Conservation (phyloP, 73 alveolate genomes). For the Paramecium octaurelia region DNA sequence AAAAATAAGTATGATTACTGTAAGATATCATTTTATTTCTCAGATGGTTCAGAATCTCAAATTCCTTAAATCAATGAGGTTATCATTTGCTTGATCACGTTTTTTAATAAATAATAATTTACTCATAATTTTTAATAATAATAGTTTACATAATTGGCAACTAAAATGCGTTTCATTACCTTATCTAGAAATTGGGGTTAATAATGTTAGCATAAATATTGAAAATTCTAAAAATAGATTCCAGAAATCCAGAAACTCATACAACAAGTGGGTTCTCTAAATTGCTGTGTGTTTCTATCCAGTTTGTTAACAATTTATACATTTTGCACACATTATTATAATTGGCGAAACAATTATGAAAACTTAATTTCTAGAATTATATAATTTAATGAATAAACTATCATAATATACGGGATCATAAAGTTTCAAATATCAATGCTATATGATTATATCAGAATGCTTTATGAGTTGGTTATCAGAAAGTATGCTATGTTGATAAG, state of each 20-base stretch:
- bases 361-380: not conserved
- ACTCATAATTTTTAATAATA: not conserved
- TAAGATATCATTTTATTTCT: not conserved
- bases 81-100: no score
- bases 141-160: not conserved
- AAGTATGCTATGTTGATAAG: not conserved
- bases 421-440: not conserved
- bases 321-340: not conserved
- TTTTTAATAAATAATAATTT: no score
- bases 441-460: not conserved
- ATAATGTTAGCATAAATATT: not conserved
- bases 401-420: not conserved
- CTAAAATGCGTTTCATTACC: not conserved
- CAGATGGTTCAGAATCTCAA: not conserved
- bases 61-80: no score
- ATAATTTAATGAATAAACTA: not conserved
- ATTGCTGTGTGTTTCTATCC: not conserved
- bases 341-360: not conserved
- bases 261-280: not conserved
- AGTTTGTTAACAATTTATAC: no score
- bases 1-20: not conserved
- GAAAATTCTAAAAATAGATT: not conserved
- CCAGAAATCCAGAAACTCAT: not conserved
- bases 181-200: not conserved
- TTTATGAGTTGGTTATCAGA: not conserved